Conservation (phyloP, 352 stramenopile species). For the Aphanomyces stellatus region DNA sequence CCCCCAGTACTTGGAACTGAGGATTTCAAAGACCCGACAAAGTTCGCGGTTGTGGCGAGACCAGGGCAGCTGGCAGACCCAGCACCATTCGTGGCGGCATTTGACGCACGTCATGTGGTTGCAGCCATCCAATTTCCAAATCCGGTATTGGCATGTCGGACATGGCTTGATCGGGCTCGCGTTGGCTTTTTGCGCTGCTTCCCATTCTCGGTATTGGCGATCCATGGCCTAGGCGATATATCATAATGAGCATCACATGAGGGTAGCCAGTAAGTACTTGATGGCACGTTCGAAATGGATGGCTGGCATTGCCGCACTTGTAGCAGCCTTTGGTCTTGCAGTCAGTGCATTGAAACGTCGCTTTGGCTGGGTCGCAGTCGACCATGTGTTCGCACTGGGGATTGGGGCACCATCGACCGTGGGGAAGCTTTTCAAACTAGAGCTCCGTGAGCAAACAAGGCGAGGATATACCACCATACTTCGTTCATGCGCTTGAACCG, state of each 20-base stretch:
- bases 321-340: conserved; percentile 6
- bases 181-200: neutral
- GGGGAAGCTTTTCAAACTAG: conserved; percentile 1
- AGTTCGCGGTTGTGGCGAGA: neutral
- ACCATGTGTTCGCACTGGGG: neutral
- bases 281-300: conserved; percentile 7
- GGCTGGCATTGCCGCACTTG: conserved; percentile 5
- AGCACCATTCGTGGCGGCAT: conserved; percentile 13
- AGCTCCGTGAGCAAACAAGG: too few species aligned
- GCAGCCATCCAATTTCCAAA: conserved; percentile 9
- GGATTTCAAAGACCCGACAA: neutral
- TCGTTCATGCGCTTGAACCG: neutral
- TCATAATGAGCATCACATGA: neutral
- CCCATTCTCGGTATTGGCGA: neutral
- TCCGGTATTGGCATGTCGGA: neutral
- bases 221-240: neutral
- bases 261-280: neutral
- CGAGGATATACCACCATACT: neutral
- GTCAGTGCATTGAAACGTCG: neutral
- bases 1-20: neutral
- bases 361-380: neutral
- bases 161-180: neutral
- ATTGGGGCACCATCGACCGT: neutral
- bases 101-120: conserved; percentile 8
- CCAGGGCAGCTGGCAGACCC: neutral